Evolutionary conservation across 23 red algal genomes (phyloP), one percentile per base, ranked within the genome.

Genomic region (Gracilaria domingensis): DNA sequence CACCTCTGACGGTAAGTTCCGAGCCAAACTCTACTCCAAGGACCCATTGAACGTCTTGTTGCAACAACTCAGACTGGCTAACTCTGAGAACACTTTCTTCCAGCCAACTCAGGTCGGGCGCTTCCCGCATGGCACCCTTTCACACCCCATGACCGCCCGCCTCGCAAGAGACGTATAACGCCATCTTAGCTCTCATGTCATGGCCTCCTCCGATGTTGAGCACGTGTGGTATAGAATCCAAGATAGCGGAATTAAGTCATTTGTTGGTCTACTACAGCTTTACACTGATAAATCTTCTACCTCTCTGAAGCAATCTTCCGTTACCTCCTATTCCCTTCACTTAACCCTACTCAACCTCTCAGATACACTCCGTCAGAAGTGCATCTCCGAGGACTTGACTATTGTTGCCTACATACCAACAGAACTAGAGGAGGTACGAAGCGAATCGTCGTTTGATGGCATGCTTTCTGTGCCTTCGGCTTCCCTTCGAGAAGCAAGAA

Each of bases 261-360:
- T 42, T 44, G 20, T 73, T 4, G 67, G 67, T 40, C 9, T 73
- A 37, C 17, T 81, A 23, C 54, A 81, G 47, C 54, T 56, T 24
- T 81, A 81, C 30, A 45, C 76, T 1, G 47, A 81, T 54, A 81
- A 81, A 59, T 81, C 76, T n/a, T 58, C 49, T 45, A 81, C 76
- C 76, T 81, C 76, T 54, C 8, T 81, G 40, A 81, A 81, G 54
- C 32, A 35, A 34, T 56, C 76, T 32, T 54, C 45, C 45, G 32
- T 81, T 14, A 59, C 54, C 8, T 81, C 54, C 76, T 81, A 56
- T 45, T 12, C 76, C 20, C 49, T 81, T 23, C 76, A 54, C 29
- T 8, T 59, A 21, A 81, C 54, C 28, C 45, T 81, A 58, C 45
- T 81, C 9, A 81, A 81, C 45, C 42, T 81, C 67, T 73, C 67